Evolutionary conservation across 176 grass and related monocot genomes (phyloP), one percentile per base, ranked within the genome.

Genomic region (Triticum turgidum): DNA sequence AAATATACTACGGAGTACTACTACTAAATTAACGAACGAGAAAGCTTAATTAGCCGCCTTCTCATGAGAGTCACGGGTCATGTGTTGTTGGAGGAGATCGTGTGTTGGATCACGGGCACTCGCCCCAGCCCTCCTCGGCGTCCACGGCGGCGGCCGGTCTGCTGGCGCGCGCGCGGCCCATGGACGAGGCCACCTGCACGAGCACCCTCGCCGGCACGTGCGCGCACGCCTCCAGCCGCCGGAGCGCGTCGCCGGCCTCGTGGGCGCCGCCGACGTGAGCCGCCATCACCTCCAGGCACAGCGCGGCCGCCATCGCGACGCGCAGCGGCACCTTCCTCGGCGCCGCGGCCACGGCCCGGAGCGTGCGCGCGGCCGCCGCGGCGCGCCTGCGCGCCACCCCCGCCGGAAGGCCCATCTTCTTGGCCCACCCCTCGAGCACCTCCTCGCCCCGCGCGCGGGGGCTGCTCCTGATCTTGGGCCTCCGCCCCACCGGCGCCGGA

Each of bases 61-160:
- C 3, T n/a, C 11, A 85, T 8, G 37, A 51, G 37, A 51, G 56
- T 59, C 20, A 21, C 7, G 56, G 56, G 42, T 17, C 1, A 18
- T 24, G 21, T 20, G 15, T 6, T 25, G 11, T 6, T 34, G 21
- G 44, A 65, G 21, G 54, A 21, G 24, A 14, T 30, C 13, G 9
- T 45, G 37, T 35, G 24, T 5, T 49, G 38, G 11, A 2, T 51
- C 29, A 89, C 11, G 86, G 61, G 69, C 83, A 97, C 81, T 97
- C 92, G 24, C 85, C 92, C 92, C 88, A 97, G 4, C 88, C 95
- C 62, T 92, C 94, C 56, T 69, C 81, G 52, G 33, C 27, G 56
- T 25, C 89, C 30, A n/a, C 44, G 62, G 41, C 80, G 68, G 41
- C 80, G 62, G 38, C 45, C 66, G 67, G 78, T 62, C 79, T 71